A percentile compares a stretch with the other conserved stretches of the same genome.
Evolutionary conservation across 257 asterid genomes (phyloP).

Genomic region (Solanum appendiculatum): DNA sequence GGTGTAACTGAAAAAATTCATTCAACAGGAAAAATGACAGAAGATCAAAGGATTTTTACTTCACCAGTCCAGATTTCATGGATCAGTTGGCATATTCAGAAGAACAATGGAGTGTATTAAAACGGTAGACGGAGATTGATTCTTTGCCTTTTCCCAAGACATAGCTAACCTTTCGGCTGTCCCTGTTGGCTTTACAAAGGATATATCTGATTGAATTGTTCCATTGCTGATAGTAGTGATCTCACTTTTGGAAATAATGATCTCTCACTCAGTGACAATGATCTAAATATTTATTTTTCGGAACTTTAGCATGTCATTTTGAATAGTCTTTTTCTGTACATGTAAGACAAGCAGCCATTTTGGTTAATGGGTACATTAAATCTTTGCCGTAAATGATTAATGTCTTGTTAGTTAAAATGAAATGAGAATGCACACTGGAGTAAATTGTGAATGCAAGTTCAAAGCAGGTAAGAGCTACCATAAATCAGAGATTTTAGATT

Average conservation of each 20-base stretch:
- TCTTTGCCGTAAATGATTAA: neutral
- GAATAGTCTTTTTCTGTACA: neutral
- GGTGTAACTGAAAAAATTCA: neutral
- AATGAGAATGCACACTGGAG: neutral
- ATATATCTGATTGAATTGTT: neutral
- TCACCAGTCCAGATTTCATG: neutral
- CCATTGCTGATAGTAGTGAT: neutral
- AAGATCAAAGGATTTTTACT: neutral
- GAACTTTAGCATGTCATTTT: neutral
- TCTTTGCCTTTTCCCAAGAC: neutral
- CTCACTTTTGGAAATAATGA: neutral
- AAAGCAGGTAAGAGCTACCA: neutral
- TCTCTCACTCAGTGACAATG: neutral
- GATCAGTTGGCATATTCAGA: conserved; percentile 1
- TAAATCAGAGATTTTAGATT: neutral
- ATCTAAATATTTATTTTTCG: neutral
- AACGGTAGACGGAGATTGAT: neutral
- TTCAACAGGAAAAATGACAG: neutral
- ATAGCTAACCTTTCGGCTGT: neutral
- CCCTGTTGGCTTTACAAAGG: neutral
- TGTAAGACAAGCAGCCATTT: neutral
- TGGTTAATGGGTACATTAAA: neutral
- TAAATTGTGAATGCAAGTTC: neutral
- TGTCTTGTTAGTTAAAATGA: neutral
- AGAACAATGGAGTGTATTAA: conserved; percentile 2